Conservation (phyloP, 768 basidiomycete genomes). For the Lentinula edodes region DNA sequence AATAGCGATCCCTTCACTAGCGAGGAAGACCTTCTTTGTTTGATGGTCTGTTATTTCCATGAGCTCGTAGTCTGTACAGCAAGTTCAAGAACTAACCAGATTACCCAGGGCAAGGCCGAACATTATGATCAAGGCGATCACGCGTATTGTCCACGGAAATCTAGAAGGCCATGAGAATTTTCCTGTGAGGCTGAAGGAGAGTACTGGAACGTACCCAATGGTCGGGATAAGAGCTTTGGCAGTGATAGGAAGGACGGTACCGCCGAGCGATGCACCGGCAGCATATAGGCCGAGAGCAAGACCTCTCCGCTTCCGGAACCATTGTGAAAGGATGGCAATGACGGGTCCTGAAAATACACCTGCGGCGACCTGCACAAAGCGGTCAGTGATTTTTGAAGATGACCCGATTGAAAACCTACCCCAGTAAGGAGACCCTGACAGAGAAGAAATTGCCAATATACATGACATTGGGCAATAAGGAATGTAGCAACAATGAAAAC, state of each 20-base stretch:
- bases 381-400: not conserved
- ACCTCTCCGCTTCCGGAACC: constrained; percentile 39
- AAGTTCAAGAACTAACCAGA: constrained; percentile 20
- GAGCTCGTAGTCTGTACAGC: not conserved
- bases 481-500: constrained; percentile 39
- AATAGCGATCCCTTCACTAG: constrained; percentile 35
- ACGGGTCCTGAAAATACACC: constrained; percentile 40
- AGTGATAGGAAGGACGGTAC: constrained; percentile 41
- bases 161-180: constrained; percentile 17
- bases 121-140: constrained; percentile 40
- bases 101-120: constrained; percentile 33
- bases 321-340: constrained; percentile 37
- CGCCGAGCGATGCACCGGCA: constrained; percentile 39
- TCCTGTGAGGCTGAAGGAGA: not conserved
- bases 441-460: constrained; percentile 55
- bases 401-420: constrained; percentile 19
- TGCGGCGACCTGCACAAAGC: constrained; percentile 10
- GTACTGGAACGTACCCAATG: constrained; percentile 28
- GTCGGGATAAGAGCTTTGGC: constrained; percentile 31
- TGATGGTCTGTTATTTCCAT: constrained; percentile 9
- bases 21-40: constrained; percentile 33
- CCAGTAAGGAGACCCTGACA: constrained; percentile 50
- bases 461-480: constrained; percentile 44
- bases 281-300: constrained; percentile 43
- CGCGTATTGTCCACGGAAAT: constrained; percentile 50